phyloP scores from a whole-genome alignment of 1,139 yeast species.

The Kodamaea fungicola region DNA sequence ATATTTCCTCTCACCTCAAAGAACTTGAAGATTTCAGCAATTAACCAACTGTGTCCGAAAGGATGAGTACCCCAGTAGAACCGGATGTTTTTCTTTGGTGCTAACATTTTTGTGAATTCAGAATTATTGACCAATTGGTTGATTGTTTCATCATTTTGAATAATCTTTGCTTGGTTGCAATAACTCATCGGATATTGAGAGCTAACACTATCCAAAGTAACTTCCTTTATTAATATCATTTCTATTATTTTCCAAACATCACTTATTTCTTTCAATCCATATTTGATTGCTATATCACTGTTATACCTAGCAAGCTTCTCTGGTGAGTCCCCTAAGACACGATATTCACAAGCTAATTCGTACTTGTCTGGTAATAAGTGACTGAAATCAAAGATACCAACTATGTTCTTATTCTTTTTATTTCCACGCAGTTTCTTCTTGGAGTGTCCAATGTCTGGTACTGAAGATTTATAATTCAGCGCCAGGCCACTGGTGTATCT shows the following conservation, averaged over 20 bases:
- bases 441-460: slow-evolving; percentile 15
- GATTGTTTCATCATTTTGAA: slow-evolving; percentile 12
- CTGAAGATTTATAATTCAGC: slow-evolving; percentile 29
- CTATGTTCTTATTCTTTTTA: slow-evolving; percentile 44
- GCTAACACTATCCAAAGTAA: slow-evolving; percentile 13
- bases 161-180: background rate
- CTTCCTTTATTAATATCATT: slow-evolving; percentile 36
- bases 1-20: slow-evolving; percentile 65
- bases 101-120: slow-evolving; percentile 13
- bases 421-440: slow-evolving; percentile 15
- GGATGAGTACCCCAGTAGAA: slow-evolving; percentile 83
- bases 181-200: slow-evolving; percentile 9
- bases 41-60: slow-evolving; percentile 71
- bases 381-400: slow-evolving; percentile 63
- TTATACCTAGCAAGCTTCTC: slow-evolving; percentile 66
- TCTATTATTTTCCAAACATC: slow-evolving; percentile 77
- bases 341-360: slow-evolving; percentile 75
- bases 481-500: slow-evolving; percentile 23
- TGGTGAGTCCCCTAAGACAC: slow-evolving; percentile 65
- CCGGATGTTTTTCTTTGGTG: slow-evolving; percentile 17
- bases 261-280: slow-evolving; percentile 61
- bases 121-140: slow-evolving; percentile 16
- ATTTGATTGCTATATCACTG: slow-evolving; percentile 63
- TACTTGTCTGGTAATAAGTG: slow-evolving; percentile 73
- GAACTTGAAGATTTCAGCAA: slow-evolving; percentile 58